Base-by-base conservation (phyloP, 2,329 filamentous ascomycete genomes). In the Penicillium psychrosexuale region DNA sequence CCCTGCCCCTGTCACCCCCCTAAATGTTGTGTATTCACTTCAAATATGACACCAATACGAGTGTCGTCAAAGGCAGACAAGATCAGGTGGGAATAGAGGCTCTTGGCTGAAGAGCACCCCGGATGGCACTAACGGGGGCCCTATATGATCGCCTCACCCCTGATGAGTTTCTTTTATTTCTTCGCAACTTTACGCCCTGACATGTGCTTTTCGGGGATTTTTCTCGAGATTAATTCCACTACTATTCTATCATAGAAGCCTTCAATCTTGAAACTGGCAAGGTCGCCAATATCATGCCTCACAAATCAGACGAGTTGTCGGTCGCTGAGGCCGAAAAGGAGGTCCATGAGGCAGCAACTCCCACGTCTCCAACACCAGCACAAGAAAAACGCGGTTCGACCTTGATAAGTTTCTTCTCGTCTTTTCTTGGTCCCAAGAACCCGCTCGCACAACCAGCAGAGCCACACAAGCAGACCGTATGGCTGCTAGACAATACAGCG, bases 401-500 rank as follows among this genome's bases (percentile, higher is more conserved):
- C 9, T 55, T 62, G 12, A 51, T 61, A 44, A 60, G 57, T 7
- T 65, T 69, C 47, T 50, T 71, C 33, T 58, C 63, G 12, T 72
- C 71, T 17, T 59, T 73, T 17, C 64, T 78, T 24, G 72, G 72
- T 27, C 61, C 65, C 44, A 67, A 69, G 47, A 87, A 85, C 65
- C 86, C 87, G 1, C 75, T 86, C 12, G 79, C 82, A 0, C 81
- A 81, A 43, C 76, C 79, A 33, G 82, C 90, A 44, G 81, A 84
- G 51, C 78, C 80, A 15, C 75, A 83, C n/a, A 72, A 78, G 47
- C 88, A 96, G 70, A 84, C 83, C 13, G 85, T 97, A 38, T 97
- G 93, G 93, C 78, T 97, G 8, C 79, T 97, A 45, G 91, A 97
- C 76, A 96, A 94, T 67, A 93, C 89, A 3, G 92, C 91, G 5